Evolutionary conservation across 148 eudicot genomes (phyloP).

Genomic region (Talinum fruticosum): DNA sequence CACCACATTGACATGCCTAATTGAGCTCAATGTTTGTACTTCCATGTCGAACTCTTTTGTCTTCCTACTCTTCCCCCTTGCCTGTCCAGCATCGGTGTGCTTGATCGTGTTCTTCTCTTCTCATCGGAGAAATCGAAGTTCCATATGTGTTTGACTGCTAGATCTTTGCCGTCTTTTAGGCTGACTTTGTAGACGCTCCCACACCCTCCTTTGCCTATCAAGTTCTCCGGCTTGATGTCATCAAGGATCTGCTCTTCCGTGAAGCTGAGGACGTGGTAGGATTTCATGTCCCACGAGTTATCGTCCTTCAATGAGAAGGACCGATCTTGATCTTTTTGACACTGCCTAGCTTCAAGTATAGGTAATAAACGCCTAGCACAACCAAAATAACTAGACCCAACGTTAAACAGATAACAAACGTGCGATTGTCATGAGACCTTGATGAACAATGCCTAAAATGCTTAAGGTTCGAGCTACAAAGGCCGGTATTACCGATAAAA

Average conservation of each 20-base stretch:
- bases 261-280: conserved; percentile 75
- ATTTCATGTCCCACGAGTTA: conserved; percentile 75
- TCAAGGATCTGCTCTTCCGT: conserved; percentile 79
- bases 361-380: conserved; percentile 31
- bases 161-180: conserved; percentile 52
- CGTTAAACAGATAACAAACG: conserved; percentile 42
- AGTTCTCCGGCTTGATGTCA: conserved; percentile 64
- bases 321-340: conserved; percentile 21
- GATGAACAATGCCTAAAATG: conserved; percentile 47
- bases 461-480: conserved; percentile 59
- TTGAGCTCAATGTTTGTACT: conserved; percentile 75
- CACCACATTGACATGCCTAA: conserved; percentile 84
- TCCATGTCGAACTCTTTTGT: conserved; percentile 75
- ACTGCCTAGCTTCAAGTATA: conserved; percentile 36
- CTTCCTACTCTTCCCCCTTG: conserved; percentile 35
- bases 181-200: conserved; percentile 73
- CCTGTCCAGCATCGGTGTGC: conserved; percentile 55
- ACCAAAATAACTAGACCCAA: conserved; percentile 35
- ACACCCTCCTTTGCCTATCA: conserved; percentile 92
- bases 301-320: conserved; percentile 57
- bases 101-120: conserved; percentile 31
- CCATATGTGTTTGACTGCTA: conserved; percentile 91
- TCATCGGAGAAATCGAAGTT: conserved; percentile 31
- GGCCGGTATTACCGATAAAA: conserved; percentile 65
- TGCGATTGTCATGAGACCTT: conserved; percentile 21